Evolutionary conservation across 2,329 filamentous ascomycete genomes (phyloP).

Genomic region (Tricladium varicosporioides): DNA sequence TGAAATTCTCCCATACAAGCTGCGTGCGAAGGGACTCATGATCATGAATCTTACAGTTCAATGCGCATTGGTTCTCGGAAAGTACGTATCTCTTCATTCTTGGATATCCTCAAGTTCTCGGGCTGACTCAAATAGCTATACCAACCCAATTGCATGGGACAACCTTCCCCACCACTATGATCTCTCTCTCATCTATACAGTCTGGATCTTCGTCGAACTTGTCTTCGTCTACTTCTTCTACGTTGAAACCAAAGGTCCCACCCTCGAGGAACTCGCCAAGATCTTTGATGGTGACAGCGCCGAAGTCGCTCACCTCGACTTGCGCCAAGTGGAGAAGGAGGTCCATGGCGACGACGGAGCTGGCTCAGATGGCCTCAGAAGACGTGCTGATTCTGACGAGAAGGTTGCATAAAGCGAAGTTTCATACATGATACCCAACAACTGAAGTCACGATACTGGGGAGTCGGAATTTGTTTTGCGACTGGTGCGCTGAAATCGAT

Average conservation of each 20-base stretch:
- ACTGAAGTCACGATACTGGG: too few relatives aligned
- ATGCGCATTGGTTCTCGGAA: conserved; percentile 58
- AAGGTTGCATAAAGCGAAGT: conserved; percentile 3
- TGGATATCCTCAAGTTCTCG: not conserved
- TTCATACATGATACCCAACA: too few relatives aligned
- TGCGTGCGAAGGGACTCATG: conserved; percentile 46
- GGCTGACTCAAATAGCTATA: conserved; percentile 44
- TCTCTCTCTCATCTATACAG: conserved; percentile 64
- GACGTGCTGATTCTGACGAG: conserved; percentile 2
- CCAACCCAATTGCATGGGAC: conserved; percentile 63
- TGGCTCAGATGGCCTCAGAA: conserved; percentile 14
- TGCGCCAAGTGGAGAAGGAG: conserved; percentile 56
- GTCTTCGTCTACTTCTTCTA: conserved; percentile 65
- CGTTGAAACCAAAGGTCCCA: conserved; percentile 68
- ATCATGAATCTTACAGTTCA: conserved; percentile 65
- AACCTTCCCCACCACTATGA: conserved; percentile 60
- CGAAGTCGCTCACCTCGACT: conserved; percentile 49
- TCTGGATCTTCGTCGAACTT: conserved; percentile 60
- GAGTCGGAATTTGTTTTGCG: too few relatives aligned
- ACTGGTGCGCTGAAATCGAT: too few relatives aligned
- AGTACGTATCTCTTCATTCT: conserved; percentile 41
- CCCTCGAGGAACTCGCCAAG: conserved; percentile 66
- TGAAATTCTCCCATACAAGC: conserved; percentile 50
- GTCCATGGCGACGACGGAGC: conserved; percentile 14
- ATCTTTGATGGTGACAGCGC: conserved; percentile 68